Conservation (phyloP, 2,329 filamentous ascomycete genomes). For the Alternaria triticina region DNA sequence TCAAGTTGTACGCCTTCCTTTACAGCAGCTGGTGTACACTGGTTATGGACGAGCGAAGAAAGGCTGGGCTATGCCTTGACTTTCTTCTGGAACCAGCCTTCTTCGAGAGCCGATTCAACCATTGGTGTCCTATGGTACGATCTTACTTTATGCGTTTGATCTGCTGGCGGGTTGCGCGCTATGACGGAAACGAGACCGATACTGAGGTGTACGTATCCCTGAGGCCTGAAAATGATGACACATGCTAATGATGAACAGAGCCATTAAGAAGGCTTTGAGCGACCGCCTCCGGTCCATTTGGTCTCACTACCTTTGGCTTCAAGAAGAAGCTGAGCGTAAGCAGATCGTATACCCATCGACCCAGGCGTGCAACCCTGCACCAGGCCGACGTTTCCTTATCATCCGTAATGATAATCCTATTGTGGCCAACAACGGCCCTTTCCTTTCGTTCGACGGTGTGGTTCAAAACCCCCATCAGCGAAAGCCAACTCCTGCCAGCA, state of each 20-base stretch:
- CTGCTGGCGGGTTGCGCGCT: constrained; percentile 86
- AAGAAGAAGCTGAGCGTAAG: constrained; percentile 67
- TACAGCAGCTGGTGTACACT: constrained; percentile 81
- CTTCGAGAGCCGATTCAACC: constrained; percentile 84
- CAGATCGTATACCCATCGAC: constrained; percentile 70
- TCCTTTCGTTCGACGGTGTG: constrained; percentile 70
- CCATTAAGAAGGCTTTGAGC: constrained; percentile 72
- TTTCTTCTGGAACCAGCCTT: constrained; percentile 77
- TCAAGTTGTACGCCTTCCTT: constrained; percentile 81
- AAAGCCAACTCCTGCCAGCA: constrained; percentile 31
- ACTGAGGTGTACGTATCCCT: constrained; percentile 67
- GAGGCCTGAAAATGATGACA: background rate
- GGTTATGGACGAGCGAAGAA: constrained; percentile 68
- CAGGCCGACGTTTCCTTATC: constrained; percentile 85
- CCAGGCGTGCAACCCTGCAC: constrained; percentile 82
- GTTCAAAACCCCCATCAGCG: constrained; percentile 49
- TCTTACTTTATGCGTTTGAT: constrained; percentile 90
- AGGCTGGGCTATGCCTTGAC: constrained; percentile 71
- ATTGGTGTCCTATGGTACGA: constrained; percentile 95
- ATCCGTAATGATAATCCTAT: constrained; percentile 77
- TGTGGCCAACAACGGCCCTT: constrained; percentile 59
- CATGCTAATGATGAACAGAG: constrained; percentile 54
- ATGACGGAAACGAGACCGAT: constrained; percentile 69
- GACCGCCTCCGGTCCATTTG: constrained; percentile 74
- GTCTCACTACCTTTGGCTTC: constrained; percentile 79